Evolutionary conservation across 768 basidiomycete genomes (phyloP).

Genomic region (Leccinum longicurvipes): DNA sequence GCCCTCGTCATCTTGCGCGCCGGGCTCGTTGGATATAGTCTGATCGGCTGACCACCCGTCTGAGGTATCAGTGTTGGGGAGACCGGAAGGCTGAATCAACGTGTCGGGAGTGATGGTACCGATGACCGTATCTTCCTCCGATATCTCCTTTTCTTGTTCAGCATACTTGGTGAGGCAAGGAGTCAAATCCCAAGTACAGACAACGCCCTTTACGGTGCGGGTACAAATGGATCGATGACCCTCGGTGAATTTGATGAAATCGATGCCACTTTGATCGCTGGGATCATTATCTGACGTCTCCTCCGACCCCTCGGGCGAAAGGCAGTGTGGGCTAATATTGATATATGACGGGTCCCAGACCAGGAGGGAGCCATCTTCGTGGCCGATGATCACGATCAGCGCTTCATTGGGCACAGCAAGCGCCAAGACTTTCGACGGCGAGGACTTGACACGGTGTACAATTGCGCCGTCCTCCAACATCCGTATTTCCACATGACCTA

Average conservation of each 20-base stretch:
- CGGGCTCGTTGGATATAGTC: not conserved
- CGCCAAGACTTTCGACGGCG: constrained; percentile 8
- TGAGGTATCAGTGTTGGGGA: not conserved
- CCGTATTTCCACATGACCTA: constrained; percentile 13
- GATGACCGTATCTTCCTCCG: not conserved
- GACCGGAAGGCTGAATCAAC: not conserved
- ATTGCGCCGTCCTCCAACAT: constrained; percentile 11
- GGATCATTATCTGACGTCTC: not conserved
- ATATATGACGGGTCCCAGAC: constrained; percentile 14
- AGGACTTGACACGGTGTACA: constrained; percentile 3
- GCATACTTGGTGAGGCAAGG: constrained; percentile 9
- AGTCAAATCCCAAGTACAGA: constrained; percentile 15
- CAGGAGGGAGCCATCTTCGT: constrained; percentile 13
- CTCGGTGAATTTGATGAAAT: constrained; percentile 12
- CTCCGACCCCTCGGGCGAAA: not conserved
- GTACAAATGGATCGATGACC: constrained; percentile 5
- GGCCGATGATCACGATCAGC: constrained; percentile 10
- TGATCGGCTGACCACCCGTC: not conserved
- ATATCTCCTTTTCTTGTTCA: not conserved
- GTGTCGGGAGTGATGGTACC: no score
- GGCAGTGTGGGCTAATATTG: constrained; percentile 4
- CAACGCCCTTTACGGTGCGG: constrained; percentile 12
- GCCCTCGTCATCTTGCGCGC: not conserved
- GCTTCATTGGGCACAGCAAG: constrained; percentile 10
- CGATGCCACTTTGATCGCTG: constrained; percentile 1